Evolutionary conservation across 2,329 filamentous ascomycete species (phyloP).

Genomic region (Ceratocystis colombiana): DNA sequence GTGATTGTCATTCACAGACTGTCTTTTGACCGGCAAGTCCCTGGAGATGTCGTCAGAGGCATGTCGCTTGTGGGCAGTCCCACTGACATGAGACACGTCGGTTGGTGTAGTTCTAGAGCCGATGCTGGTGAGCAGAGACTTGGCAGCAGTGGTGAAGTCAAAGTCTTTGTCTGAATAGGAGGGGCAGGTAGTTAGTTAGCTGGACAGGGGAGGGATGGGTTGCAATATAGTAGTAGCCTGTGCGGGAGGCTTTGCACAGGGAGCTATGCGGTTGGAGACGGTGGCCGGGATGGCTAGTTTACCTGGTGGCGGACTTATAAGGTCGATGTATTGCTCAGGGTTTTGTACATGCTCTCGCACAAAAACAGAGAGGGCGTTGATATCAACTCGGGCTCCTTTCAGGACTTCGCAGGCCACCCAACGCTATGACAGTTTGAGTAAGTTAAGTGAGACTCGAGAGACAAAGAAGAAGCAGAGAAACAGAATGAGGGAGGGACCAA

Average conservation of each 20-base stretch:
- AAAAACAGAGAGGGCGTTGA: constrained; percentile 18
- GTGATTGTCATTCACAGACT: neutral
- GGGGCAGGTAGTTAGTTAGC: neutral
- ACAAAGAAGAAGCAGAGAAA: neutral
- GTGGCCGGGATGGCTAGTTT: neutral
- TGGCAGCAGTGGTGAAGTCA: neutral
- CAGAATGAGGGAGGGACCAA: neutral
- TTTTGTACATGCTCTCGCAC: constrained; percentile 5
- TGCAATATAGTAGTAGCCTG: neutral
- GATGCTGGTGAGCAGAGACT: neutral
- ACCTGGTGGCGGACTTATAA: constrained; percentile 3
- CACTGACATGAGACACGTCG: neutral
- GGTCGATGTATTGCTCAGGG: neutral
- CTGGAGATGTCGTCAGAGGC: neutral
- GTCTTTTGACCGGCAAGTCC: neutral
- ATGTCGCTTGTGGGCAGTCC: constrained; percentile 1
- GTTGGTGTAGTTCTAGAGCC: too few species aligned
- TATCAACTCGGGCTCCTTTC: constrained; percentile 8
- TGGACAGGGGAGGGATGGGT: neutral
- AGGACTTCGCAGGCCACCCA: constrained; percentile 12
- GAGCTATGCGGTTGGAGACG: neutral
- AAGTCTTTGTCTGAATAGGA: neutral
- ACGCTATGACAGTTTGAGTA: neutral
- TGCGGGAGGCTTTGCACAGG: neutral
- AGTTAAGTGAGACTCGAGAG: neutral